These are phyloP conservation scores for Penicillium sp. DNA, from an alignment of 2,329 filamentous ascomycete species.

Conservation along the genomic window DNA sequence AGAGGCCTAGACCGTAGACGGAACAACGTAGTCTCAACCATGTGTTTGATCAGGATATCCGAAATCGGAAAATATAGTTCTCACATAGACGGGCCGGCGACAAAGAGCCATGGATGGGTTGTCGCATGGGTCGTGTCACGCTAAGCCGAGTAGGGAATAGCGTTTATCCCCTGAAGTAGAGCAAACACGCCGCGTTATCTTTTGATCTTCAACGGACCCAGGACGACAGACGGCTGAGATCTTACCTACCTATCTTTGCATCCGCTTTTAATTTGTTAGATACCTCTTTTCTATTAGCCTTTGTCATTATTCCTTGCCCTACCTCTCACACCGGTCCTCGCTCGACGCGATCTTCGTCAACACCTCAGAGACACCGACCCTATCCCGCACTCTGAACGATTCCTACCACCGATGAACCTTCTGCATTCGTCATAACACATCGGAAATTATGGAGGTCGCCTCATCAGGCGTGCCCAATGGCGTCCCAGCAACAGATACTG, in stretches of 20 bases:
- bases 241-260: slow-evolving; percentile 11
- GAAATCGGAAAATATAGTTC: not conserved
- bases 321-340: not conserved
- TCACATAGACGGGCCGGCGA: slow-evolving; percentile 12
- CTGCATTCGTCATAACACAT: slow-evolving; percentile 24
- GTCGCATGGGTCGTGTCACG: slow-evolving; percentile 22
- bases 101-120: slow-evolving; percentile 9
- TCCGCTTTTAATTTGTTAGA: slow-evolving; percentile 20
- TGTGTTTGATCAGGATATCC: not conserved
- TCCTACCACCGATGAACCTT: slow-evolving; percentile 33
- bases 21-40: too few relatives aligned
- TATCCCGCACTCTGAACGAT: slow-evolving; percentile 17
- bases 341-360: slow-evolving; percentile 21
- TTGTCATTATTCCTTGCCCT: slow-evolving; percentile 4
- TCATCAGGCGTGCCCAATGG: slow-evolving; percentile 37
- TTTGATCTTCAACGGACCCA: slow-evolving; percentile 11
- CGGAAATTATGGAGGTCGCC: slow-evolving; percentile 39
- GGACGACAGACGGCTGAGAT: slow-evolving; percentile 4
- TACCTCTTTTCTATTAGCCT: slow-evolving; percentile 1
- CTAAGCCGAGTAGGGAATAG: slow-evolving; percentile 17
- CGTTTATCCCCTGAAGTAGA: slow-evolving; percentile 26
- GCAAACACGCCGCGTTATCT: slow-evolving; percentile 24
- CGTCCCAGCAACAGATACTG: slow-evolving; percentile 29
- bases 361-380: slow-evolving; percentile 12
- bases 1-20: too few relatives aligned